A percentile compares a stretch with the other conserved stretches of the same genome.
phyloP scores from a whole-genome alignment of 2,329 filamentous ascomycete species.

The Microcyclosporella mali region DNA sequence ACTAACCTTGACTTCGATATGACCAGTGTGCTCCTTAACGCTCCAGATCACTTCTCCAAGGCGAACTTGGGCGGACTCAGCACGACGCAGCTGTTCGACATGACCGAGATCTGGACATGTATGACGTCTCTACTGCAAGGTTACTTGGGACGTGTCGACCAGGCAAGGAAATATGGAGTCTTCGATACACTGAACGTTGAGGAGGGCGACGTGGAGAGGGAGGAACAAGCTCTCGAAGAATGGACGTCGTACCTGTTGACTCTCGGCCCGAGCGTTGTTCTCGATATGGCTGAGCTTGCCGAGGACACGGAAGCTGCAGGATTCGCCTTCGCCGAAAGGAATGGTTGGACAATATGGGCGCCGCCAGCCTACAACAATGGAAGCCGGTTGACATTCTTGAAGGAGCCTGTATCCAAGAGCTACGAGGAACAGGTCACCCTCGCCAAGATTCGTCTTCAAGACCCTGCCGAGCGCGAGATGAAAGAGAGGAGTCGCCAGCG shows the following conservation, averaged over 20 bases:
- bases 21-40: constrained; percentile 49
- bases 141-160: constrained; percentile 48
- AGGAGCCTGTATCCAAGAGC: constrained; percentile 53
- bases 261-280: constrained; percentile 51
- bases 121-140: constrained; percentile 51
- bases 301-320: constrained; percentile 36
- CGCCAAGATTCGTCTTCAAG: constrained; percentile 25
- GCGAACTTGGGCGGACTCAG: constrained; percentile 52
- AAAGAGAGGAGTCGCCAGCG: constrained; percentile 38
- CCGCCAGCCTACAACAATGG: constrained; percentile 38
- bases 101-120: constrained; percentile 60
- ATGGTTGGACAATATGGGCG: constrained; percentile 54
- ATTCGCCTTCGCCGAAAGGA: constrained; percentile 48
- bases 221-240: constrained; percentile 53
- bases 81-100: constrained; percentile 54
- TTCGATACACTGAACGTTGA: constrained; percentile 46
- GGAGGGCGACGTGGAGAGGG: constrained; percentile 46
- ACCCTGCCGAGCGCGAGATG: constrained; percentile 32
- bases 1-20: constrained; percentile 45
- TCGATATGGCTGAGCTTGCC: constrained; percentile 44
- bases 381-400: constrained; percentile 52
- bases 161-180: constrained; percentile 51
- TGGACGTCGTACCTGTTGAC: constrained; percentile 57
- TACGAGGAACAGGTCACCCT: constrained; percentile 49
- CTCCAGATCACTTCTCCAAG: constrained; percentile 52